phyloP scores from a whole-genome alignment of 768 basidiomycete genomes.

The Sarcodon sp. region DNA sequence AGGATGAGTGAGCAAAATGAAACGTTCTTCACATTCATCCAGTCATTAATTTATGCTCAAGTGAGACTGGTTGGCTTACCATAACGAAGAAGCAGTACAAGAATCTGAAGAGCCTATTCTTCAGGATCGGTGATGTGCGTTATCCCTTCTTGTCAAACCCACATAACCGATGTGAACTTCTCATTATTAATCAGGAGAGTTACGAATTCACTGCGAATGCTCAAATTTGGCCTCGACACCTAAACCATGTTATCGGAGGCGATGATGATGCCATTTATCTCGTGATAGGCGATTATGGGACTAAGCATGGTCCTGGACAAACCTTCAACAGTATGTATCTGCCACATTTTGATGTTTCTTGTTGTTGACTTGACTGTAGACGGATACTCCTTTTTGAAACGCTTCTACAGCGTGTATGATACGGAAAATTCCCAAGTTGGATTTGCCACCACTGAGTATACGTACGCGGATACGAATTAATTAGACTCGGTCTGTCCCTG shows the following conservation, averaged over 20 bases:
- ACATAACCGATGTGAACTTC: not conserved
- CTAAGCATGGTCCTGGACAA: constrained; percentile 12
- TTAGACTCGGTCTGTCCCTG: not conserved
- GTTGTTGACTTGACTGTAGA: constrained; percentile 5
- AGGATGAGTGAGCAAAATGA: constrained; percentile 5
- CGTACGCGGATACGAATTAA: constrained; percentile 18
- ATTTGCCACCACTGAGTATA: constrained; percentile 25
- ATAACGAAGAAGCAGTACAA: constrained; percentile 9
- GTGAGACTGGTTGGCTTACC: constrained; percentile 10
- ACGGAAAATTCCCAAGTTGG: constrained; percentile 24
- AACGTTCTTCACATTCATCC: no score
- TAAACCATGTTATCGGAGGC: constrained; percentile 17
- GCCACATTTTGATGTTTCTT: not conserved
- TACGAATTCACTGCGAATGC: constrained; percentile 17
- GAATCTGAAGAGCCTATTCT: constrained; percentile 11
- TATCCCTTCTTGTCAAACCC: not conserved
- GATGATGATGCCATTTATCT: constrained; percentile 12
- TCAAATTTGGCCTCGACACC: constrained; percentile 17
- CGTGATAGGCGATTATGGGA: constrained; percentile 12
- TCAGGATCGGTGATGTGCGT: constrained; percentile 12
- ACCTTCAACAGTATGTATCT: constrained; percentile 11
- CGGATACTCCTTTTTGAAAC: constrained; percentile 18
- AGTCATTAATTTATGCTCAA: no score
- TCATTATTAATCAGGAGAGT: constrained; percentile 3
- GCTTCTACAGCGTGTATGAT: constrained; percentile 31